Evolutionary conservation across 768 basidiomycete genomes (phyloP), one percentile per base, ranked within the genome.

Genomic region (Tylopilus vinaceipallidus): DNA sequence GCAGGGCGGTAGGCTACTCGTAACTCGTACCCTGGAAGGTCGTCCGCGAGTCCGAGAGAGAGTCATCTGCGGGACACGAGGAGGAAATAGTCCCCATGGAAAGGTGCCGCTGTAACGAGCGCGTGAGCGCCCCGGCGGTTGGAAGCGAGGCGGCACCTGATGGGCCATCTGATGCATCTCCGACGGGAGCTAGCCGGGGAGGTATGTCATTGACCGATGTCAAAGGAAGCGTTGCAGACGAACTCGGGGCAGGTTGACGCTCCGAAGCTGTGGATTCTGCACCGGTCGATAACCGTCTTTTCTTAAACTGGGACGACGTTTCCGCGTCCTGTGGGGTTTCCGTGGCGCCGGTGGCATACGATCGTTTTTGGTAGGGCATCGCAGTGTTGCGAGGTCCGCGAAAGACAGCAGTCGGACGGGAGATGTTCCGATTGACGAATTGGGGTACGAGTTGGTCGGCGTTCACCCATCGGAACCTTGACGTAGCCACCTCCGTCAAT

Each of bases 401-500:
- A 32, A 61, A 37, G 9, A 22, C 44, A 17, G 58, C 53, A 16
- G 58, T 47, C 19, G 59, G 22, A 37, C 57, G 63, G 9, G 53
- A 42, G 22, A 63, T 48, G 16, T 56, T 53, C 42, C 68, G 56
- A 30, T 52, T 59, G 45, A 63, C 36, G 32, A 57, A 65, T 35
- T 58, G 54, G 13, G 63, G 63, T 20, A 53, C 50, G 16, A 66
- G 56, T 19, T 67, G 66, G 5, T 68, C 65, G 3, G 61, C 61
- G n/a, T 69, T 64, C 3, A 69, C 53, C 52, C 62, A 64, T 39
- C 58, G 66, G n/a, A 68, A 68, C 22, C 65, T 52, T 12, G 53
- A 45, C 12, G 55, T 57, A 2, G 62, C 68, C 2, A 62, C 66
- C 24, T 63, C 58, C 27, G 45, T 58, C 17, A 68, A 47, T 5